Evolutionary conservation across 2,329 filamentous ascomycete species (phyloP).

Genomic region (Thielaviopsis euricoi): DNA sequence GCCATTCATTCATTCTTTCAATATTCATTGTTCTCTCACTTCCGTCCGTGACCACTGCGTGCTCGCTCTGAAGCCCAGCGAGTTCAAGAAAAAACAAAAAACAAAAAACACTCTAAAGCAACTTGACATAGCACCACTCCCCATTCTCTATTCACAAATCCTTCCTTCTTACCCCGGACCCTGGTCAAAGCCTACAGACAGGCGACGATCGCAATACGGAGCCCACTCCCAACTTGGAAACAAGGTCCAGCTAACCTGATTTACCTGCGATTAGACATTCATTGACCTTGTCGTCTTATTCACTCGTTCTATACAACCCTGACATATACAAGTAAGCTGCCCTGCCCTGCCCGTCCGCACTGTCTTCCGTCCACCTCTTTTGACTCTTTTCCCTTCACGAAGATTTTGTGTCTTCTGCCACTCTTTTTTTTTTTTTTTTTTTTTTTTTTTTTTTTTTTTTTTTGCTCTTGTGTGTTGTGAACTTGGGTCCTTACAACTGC

Average conservation of each 20-base stretch:
- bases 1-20: background rate
- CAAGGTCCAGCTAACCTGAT: background rate
- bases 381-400: constrained; percentile 13
- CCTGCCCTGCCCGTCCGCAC: background rate
- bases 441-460: too few relatives aligned
- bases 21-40: background rate
- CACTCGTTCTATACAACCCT: constrained; percentile 37
- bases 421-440: too few relatives aligned
- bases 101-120: background rate
- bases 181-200: background rate
- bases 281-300: constrained; percentile 41
- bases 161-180: background rate
- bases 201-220: constrained; percentile 2
- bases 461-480: constrained; percentile 9
- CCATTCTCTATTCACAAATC: background rate
- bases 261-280: constrained; percentile 22
- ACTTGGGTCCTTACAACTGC: constrained; percentile 11
- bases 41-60: background rate
- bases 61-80: background rate
- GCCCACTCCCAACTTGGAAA: background rate
- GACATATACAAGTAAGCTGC: constrained; percentile 21
- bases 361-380: background rate
- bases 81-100: background rate
- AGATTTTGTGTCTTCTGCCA: background rate
- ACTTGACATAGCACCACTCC: background rate